Conservation (phyloP, 2,329 filamentous ascomycete genomes). For the Aureobasidium sp. region DNA sequence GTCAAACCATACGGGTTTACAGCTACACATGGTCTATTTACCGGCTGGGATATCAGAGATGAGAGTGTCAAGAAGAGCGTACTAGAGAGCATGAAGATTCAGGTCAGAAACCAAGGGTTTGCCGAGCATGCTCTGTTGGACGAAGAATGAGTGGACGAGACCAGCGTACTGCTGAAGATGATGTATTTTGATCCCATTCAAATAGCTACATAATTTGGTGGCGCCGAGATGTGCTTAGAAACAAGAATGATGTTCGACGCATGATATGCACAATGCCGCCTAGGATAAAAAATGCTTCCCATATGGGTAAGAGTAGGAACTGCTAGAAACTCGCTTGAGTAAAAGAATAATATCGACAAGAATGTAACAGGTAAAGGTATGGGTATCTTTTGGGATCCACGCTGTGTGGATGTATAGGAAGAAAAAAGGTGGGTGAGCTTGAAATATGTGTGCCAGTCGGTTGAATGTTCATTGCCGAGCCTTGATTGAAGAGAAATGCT, state of each 20-base stretch:
- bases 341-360: background rate
- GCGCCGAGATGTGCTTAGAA: background rate
- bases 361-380: background rate
- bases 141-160: slow-evolving; percentile 14
- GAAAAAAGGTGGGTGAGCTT: background rate
- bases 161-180: background rate
- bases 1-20: slow-evolving; percentile 55
- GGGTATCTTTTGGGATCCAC: slow-evolving; percentile 6
- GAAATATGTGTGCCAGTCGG: background rate
- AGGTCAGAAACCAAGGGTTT: slow-evolving; percentile 38
- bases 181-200: background rate
- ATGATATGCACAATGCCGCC: background rate
- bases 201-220: background rate
- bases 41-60: slow-evolving; percentile 52
- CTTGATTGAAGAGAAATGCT: background rate
- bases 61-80: slow-evolving; percentile 54
- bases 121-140: slow-evolving; percentile 20
- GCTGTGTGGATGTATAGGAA: slow-evolving; percentile 1
- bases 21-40: slow-evolving; percentile 60
- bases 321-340: background rate
- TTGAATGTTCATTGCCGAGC: background rate
- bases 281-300: background rate
- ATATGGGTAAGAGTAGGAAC: background rate
- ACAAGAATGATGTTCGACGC: background rate
- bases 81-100: slow-evolving; percentile 69